These are phyloP conservation scores for Parascedosporium putredinis DNA, from an alignment of 2,329 filamentous ascomycete genomes.

Conservation along the genomic window DNA sequence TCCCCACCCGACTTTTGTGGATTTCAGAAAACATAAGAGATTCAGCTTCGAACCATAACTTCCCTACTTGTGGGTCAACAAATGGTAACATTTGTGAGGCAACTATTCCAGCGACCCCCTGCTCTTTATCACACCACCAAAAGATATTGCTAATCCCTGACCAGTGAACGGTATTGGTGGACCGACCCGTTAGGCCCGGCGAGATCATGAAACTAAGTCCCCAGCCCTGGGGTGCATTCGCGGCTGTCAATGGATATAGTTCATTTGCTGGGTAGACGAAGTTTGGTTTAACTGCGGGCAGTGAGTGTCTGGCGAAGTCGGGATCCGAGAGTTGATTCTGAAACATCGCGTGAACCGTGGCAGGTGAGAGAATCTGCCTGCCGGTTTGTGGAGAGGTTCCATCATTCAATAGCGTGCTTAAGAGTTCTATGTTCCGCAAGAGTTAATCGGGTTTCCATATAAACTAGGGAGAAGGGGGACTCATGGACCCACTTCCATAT, in stretches of 20 bases:
- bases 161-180: constrained; percentile 42
- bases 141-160: constrained; percentile 49
- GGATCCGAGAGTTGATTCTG: constrained; percentile 48
- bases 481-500: constrained; percentile 47
- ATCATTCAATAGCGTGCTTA: constrained; percentile 53
- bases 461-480: too few relatives aligned
- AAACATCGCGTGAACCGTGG: constrained; percentile 55
- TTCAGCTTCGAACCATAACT: constrained; percentile 30
- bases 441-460: too few relatives aligned
- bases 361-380: constrained; percentile 38
- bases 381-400: constrained; percentile 49
- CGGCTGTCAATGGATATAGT: constrained; percentile 38
- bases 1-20: too few relatives aligned
- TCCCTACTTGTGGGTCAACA: constrained; percentile 29
- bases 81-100: constrained; percentile 41
- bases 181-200: constrained; percentile 38
- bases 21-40: too few relatives aligned
- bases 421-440: constrained; percentile 47
- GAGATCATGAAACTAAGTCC: constrained; percentile 49
- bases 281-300: constrained; percentile 36
- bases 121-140: constrained; percentile 54
- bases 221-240: constrained; percentile 50
- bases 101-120: constrained; percentile 43
- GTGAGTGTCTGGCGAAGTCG: constrained; percentile 34
- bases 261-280: too few relatives aligned